Evolutionary conservation across 2,329 filamentous ascomycete species (phyloP).

Genomic region (Boeremia lycopersici): DNA sequence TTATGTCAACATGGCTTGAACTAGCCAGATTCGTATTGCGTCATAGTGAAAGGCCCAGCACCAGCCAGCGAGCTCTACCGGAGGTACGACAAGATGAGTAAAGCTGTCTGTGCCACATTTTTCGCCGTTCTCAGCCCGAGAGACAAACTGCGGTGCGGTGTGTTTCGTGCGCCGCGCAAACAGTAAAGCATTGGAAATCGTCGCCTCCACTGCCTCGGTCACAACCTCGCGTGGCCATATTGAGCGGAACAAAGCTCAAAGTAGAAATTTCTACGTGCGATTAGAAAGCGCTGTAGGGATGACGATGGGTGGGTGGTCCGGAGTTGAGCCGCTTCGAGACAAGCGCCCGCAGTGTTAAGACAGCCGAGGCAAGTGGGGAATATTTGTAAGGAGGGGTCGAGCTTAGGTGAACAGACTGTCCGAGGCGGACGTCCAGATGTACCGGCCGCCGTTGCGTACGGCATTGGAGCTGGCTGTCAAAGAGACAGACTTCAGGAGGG

Average conservation of each 20-base stretch:
- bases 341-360: slow-evolving; percentile 22
- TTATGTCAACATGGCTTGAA: background rate
- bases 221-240: background rate
- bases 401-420: background rate
- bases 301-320: slow-evolving; percentile 18
- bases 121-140: slow-evolving; percentile 15
- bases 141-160: slow-evolving; percentile 5
- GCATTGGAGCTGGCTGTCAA: too few species aligned
- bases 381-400: slow-evolving; percentile 15
- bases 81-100: slow-evolving; percentile 3
- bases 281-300: slow-evolving; percentile 20
- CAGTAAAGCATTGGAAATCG: background rate
- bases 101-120: background rate
- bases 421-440: background rate
- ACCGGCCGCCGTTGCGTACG: background rate
- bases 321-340: slow-evolving; percentile 19
- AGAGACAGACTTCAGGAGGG: too few species aligned
- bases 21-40: slow-evolving; percentile 13
- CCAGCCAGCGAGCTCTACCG: background rate
- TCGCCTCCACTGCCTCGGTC: slow-evolving; percentile 5
- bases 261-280: slow-evolving; percentile 20
- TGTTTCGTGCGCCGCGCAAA: slow-evolving; percentile 10
- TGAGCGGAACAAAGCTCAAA: slow-evolving; percentile 10
- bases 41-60: slow-evolving; percentile 13
- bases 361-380: slow-evolving; percentile 37